Percentiles rank a stretch among this genome's conserved stretches.
Conservation (phyloP, 306 rosid genomes). For the Begonia loranthoides region DNA sequence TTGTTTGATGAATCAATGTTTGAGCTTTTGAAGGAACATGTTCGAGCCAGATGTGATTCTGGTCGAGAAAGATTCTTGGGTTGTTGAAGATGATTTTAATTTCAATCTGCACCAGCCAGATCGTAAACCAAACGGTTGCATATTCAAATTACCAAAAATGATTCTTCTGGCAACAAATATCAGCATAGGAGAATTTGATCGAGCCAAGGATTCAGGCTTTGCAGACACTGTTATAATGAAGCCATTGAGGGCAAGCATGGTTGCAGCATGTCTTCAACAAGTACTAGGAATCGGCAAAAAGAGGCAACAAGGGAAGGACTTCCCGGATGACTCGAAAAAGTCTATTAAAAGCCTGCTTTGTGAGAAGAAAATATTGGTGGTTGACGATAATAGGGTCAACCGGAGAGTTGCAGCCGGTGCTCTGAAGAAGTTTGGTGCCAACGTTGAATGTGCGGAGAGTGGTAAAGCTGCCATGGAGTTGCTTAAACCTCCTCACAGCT, state of each 20-base stretch:
- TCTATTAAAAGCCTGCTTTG: constrained; percentile 51
- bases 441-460: constrained; percentile 70
- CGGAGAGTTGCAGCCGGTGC: constrained; percentile 98
- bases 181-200: constrained; percentile 41
- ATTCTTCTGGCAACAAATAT: constrained; percentile 85
- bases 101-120: constrained; percentile 34
- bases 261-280: constrained; percentile 97
- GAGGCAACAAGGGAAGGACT: constrained; percentile 43
- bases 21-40: constrained; percentile 28
- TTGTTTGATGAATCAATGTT: neutral
- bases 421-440: constrained; percentile 76
- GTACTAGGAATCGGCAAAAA: constrained; percentile 69
- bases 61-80: constrained; percentile 82
- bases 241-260: constrained; percentile 92
- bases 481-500: constrained; percentile 74
- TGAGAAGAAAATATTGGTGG: constrained; percentile 80
- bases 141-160: constrained; percentile 50
- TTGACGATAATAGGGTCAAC: constrained; percentile 82
- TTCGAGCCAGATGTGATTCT: constrained; percentile 63
- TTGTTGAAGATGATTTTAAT: constrained; percentile 51
- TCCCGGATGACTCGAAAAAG: constrained; percentile 37
- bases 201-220: constrained; percentile 66
- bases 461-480: constrained; percentile 74
- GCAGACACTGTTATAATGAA: constrained; percentile 91
- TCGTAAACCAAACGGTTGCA: constrained; percentile 56